A percentile compares a stretch with the other conserved stretches of the same genome.
phyloP scores from a whole-genome alignment of 441 rosid species.

The Isatis lusitanica region DNA sequence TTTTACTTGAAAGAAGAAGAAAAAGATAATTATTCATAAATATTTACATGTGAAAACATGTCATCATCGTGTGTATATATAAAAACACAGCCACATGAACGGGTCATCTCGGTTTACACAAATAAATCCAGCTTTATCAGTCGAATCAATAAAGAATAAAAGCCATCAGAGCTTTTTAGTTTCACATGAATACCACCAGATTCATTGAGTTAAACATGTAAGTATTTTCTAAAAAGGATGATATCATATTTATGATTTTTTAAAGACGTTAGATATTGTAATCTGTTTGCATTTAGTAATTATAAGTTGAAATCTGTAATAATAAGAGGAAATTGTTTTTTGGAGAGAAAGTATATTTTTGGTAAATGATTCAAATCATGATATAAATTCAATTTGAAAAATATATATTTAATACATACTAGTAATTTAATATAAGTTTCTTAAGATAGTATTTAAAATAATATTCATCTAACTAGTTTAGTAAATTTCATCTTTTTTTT shows the following conservation, averaged over 20 bases:
- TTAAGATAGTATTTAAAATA: background rate
- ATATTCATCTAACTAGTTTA: background rate
- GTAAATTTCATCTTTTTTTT: background rate
- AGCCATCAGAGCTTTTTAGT: background rate
- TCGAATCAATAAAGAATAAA: constrained; percentile 9
- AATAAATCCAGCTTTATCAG: constrained; percentile 3
- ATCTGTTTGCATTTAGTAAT: background rate
- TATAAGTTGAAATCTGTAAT: background rate
- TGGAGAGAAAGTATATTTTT: background rate
- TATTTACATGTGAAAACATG: background rate
- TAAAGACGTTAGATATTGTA: background rate
- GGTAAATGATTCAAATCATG: background rate
- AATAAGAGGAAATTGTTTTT: background rate
- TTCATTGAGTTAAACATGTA: constrained; percentile 13
- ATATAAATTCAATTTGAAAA: background rate
- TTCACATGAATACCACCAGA: constrained; percentile 21
- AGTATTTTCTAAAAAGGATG: background rate
- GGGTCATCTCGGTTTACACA: background rate
- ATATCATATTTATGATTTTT: background rate
- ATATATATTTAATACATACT: background rate
- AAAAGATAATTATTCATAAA: background rate
- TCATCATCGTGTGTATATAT: constrained; percentile 1
- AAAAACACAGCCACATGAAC: constrained; percentile 12
- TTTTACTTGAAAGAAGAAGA: too few relatives aligned
- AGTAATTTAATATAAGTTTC: background rate